Evolutionary conservation across 1,139 yeast species (phyloP), one percentile per base, ranked within the genome.

Genomic region (Candida sp.): DNA sequence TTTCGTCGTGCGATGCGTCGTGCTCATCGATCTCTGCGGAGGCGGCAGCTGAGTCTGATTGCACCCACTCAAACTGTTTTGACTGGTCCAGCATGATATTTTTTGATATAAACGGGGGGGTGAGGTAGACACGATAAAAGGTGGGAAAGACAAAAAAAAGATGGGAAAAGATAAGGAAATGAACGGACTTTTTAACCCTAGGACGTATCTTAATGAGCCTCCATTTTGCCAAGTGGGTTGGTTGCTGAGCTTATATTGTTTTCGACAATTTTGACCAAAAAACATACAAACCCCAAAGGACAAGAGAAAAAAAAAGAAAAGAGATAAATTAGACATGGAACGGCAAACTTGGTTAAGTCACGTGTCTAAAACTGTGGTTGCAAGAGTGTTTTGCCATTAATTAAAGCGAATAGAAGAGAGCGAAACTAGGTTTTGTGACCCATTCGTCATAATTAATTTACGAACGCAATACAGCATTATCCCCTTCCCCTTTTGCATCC

Each of bases 1-100:
- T 42, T 12, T 44, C 38, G 25, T 66, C 54, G 1, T 44, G 32
- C 5, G 51, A 40, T 23, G 33, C 33, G 1, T 32, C 22, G 9
- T 17, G 35, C 6, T 39, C 30, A 9, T 38, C 44, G 8, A 9
- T 31, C 3, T 42, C 9, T 27, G 46, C 49, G 17, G 17, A 17
- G 8, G 5, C 8, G n/a, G 5, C 28, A 6, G 30, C 42, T 6
- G 42, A 38, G 2, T 7, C 7, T 4, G 42, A 38, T 9, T 38
- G 31, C n/a, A 38, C 42, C 28, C 12, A 38, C 17, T 38, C 42
- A 4, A 38, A 25, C 42, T 11, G 32, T 26, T 38, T 38, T 26
- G 42, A 25, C 6, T 12, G 7, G 7, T 38, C 42, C 17, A n/a
- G 22, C 42, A 38, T 38, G 22, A 3, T 38, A 9, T 11, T 11